These are phyloP conservation scores for Talinum fruticosum DNA, from an alignment of 148 eudicot genomes.

Conservation along the genomic window DNA sequence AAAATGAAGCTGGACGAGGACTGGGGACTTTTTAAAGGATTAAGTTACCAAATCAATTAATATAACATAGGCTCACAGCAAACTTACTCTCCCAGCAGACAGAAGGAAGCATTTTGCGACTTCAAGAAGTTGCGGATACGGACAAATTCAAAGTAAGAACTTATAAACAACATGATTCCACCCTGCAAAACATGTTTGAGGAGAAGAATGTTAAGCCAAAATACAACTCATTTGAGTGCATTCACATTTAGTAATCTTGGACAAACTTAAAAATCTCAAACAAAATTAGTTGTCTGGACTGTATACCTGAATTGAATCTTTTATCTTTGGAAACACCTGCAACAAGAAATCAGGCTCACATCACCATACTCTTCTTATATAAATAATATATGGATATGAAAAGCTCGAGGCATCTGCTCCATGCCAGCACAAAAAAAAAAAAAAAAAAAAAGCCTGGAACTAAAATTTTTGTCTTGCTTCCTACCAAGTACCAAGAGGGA, in stretches of 20 bases:
- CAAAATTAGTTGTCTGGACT: background rate
- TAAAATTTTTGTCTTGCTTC: background rate
- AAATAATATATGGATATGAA: background rate
- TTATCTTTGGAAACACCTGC: slow-evolving; percentile 93
- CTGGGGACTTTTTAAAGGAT: background rate
- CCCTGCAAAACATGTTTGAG: slow-evolving; percentile 45
- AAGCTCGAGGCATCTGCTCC: background rate
- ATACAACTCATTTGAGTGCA: background rate
- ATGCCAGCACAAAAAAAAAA: background rate
- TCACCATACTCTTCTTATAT: background rate
- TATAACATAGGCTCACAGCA: background rate
- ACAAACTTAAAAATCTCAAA: background rate
- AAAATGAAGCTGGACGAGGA: slow-evolving; percentile 2
- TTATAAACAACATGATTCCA: slow-evolving; percentile 77
- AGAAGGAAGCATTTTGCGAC: slow-evolving; percentile 79
- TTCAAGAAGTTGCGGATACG: slow-evolving; percentile 79
- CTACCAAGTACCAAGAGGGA: background rate
- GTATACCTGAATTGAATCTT: slow-evolving; percentile 83
- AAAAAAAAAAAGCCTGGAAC: background rate
- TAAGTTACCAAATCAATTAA: background rate
- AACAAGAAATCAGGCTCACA: slow-evolving; percentile 23
- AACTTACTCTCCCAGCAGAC: slow-evolving; percentile 87
- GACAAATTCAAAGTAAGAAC: slow-evolving; percentile 82
- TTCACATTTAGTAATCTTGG: background rate
- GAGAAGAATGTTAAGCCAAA: background rate